Conservation (phyloP, 768 basidiomycete species). For the Mrakia blollopis region DNA sequence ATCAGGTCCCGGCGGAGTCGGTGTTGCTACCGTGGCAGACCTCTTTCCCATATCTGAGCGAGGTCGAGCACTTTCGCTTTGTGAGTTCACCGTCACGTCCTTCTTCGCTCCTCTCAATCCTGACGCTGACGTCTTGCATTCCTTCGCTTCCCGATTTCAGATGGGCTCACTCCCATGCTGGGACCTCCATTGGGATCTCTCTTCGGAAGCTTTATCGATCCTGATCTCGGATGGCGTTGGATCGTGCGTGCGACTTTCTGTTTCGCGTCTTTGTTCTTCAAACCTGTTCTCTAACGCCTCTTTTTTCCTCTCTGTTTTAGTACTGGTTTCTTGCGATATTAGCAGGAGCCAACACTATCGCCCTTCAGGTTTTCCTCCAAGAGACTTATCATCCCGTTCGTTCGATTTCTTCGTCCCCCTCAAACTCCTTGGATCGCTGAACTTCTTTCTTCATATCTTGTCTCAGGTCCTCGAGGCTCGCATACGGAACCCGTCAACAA, state of each 20-base stretch:
- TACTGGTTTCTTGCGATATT: background rate
- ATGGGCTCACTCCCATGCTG: background rate
- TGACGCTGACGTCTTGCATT: too few species aligned
- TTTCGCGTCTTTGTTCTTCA: background rate
- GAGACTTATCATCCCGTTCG: constrained; percentile 5
- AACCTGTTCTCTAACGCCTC: background rate
- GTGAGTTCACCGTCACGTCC: background rate
- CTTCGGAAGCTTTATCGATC: background rate
- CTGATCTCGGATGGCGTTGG: background rate
- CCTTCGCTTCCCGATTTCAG: background rate
- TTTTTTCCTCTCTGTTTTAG: background rate
- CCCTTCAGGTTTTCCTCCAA: background rate
- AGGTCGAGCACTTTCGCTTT: background rate
- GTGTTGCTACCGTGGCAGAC: background rate
- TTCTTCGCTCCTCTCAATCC: background rate
- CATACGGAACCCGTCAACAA: background rate
- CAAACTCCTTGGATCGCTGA: background rate
- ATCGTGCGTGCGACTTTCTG: background rate
- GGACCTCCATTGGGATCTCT: background rate
- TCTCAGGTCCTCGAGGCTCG: background rate
- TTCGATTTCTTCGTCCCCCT: background rate
- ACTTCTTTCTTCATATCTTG: background rate
- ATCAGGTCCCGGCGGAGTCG: background rate
- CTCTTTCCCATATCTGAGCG: background rate
- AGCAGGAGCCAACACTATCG: background rate